Base-by-base conservation (phyloP, 495 filamentous ascomycete species). In the Talaromyces liani region DNA sequence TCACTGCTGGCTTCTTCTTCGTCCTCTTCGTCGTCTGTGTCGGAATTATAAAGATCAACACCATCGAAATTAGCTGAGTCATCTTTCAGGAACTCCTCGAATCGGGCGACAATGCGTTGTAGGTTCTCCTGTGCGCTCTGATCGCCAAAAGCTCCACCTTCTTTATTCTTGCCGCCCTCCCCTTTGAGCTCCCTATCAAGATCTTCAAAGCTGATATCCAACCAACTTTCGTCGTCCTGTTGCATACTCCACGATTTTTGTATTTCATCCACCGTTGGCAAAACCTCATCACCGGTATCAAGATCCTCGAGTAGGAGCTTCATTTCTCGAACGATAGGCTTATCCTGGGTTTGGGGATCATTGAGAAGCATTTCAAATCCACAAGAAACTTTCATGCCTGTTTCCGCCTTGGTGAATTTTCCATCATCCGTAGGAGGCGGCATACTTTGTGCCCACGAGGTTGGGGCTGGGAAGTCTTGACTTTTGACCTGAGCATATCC, bases 41-140 rank as follows among this genome's bases (percentile, higher is more conserved):
- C 88, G 60, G 91, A 88, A 67, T 91, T 89, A 33, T 89, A 67
- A 33, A 81, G 75, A 63, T 92, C 87, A 0, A 87, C 92, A 6
- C 91, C 93, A 10, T 93, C 92, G 18, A 86, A 69, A 2, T 88
- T 92, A 0, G 91, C 92, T 9, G 78, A 78, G 22, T 95, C 91
- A 69, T 97, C 91, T 64, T 97, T 92, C 61, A 98, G 71, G 65
- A 98, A 97, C n/a, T 89, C 82, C 70, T 97, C 91, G 67, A 97
- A 98, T 12, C 91, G 83, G 60, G 90, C 87, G 20, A 98, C 93
- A 68, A 97, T 96, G 68, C 91, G 91, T 63, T 87, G 85, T 34
- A 98, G 72, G 69, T 96, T 91, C 57, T 91, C 90, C 66, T 97
- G 90, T 2, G 91, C 85, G 7, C 79, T 80, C 8, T 84, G 77